Evolutionary conservation across 192 early-diverging fungal genomes (phyloP), one percentile per base, ranked within the genome.

Genomic region (Gonapodya prolifera): DNA sequence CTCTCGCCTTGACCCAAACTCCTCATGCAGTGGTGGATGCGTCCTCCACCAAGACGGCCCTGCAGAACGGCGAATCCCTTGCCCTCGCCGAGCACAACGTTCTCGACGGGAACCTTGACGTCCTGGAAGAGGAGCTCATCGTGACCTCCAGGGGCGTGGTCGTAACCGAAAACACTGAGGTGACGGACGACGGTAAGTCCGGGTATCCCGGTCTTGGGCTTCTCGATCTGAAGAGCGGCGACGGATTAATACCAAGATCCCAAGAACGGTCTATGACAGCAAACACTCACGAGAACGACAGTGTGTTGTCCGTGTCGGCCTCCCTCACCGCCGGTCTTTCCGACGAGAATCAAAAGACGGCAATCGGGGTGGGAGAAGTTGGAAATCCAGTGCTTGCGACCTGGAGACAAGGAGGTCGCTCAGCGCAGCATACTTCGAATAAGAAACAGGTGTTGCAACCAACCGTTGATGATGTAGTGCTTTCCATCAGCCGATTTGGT

Each of bases 301-400:
- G 88, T 90, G 83, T 99, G 97, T 82, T 97, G 96, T 33, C 82
- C 80, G 86, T 99, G 93, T 70, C 83, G 86, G 34, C 78, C 69
- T 2, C 32, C 71, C 31, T 73, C 71, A 18, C 71, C 32, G 34
- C 83, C 86, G 29, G 88, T 86, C 85, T 97, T 96, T 71, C 97
- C 96, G 94, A 97, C 93, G 33, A 95, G 87, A 1, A 97, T 69
- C 77, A 91, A 95, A n/a, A 98, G 88, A 2, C 90, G 89, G 82
- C 95, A 96, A 32, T 92, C 84, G 17, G 97, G 97, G 78, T 99
- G 94, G 34, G 95, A 95, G 8, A 95, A 94, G 33, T 95, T 95
- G n/a, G 94, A 94, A 78, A 97, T 98, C 95, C 95, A 99, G 96
- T 95, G 97, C 85, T 99, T 99, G 80, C 88, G 89, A 18, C 86